These are phyloP conservation scores for Cercospora canescens DNA, from an alignment of 2,329 filamentous ascomycete genomes.

Conservation along the genomic window DNA sequence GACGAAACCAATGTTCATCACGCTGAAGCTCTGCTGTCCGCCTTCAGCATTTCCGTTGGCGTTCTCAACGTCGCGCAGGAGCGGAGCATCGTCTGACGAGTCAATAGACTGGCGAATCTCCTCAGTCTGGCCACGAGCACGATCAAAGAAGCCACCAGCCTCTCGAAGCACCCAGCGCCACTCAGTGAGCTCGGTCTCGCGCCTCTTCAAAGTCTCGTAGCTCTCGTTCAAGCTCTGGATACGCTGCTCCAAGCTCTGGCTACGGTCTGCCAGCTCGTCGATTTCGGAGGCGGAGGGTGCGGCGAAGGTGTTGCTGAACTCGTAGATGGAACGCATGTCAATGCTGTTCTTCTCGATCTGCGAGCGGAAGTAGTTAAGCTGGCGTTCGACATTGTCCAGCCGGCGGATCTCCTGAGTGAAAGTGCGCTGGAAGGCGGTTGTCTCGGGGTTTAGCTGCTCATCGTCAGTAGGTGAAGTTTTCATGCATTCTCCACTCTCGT, in stretches of 20 bases:
- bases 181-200: constrained; percentile 93
- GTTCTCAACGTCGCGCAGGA: constrained; percentile 90
- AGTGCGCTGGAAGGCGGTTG: constrained; percentile 92
- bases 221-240: constrained; percentile 92
- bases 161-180: constrained; percentile 98
- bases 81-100: constrained; percentile 84
- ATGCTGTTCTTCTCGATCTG: constrained; percentile 96
- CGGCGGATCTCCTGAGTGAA: constrained; percentile 97
- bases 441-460: constrained; percentile 80
- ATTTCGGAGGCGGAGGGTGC: constrained; percentile 92
- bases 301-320: constrained; percentile 79
- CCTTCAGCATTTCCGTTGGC: constrained; percentile 46
- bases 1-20: constrained; percentile 99
- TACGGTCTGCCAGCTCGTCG: constrained; percentile 89
- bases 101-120: constrained; percentile 91
- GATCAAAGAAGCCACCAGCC: constrained; percentile 95
- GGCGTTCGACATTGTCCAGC: constrained; percentile 96
- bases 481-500: constrained; percentile 42
- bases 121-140: constrained; percentile 92
- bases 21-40: constrained; percentile 64
- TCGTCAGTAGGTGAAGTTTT: constrained; percentile 24
- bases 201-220: constrained; percentile 97
- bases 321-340: constrained; percentile 82
- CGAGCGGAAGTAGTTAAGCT: constrained; percentile 90
- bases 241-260: constrained; percentile 88